A percentile compares a stretch with the other conserved stretches of the same genome.
Evolutionary conservation across 345 rosid genomes (phyloP).

Genomic region (Gossypium thurberi): DNA sequence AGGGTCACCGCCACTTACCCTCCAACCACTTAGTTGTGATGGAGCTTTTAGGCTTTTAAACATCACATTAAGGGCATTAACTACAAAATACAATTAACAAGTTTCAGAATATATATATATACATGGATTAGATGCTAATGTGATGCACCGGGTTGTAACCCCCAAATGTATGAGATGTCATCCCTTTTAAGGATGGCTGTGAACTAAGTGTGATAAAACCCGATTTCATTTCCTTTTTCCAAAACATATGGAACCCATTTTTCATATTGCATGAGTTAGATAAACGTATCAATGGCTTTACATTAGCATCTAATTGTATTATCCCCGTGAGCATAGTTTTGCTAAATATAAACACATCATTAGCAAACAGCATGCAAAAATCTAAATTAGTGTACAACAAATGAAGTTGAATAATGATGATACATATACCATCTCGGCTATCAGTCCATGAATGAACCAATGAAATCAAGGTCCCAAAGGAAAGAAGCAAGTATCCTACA

Average conservation of each 20-base stretch:
- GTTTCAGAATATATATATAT: slow-evolving; percentile 13
- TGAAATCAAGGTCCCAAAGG: slow-evolving; percentile 27
- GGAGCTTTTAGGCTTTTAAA: slow-evolving; percentile 78
- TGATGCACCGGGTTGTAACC: not conserved
- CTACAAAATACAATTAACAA: slow-evolving; percentile 34
- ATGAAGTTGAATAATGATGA: not conserved
- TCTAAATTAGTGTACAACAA: not conserved
- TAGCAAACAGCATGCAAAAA: not conserved
- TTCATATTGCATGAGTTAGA: not conserved
- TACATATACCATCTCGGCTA: slow-evolving; percentile 45
- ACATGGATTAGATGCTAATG: not conserved
- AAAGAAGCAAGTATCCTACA: slow-evolving; percentile 24
- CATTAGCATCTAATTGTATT: not conserved
- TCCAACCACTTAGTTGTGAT: slow-evolving; percentile 64
- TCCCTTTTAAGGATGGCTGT: no score
- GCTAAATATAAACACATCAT: not conserved
- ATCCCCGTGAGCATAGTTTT: not conserved
- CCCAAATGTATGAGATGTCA: no score
- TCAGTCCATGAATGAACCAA: slow-evolving; percentile 47
- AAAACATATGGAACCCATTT: not conserved
- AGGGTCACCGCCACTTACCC: slow-evolving; percentile 76
- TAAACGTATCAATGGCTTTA: not conserved
- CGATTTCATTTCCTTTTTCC: no score
- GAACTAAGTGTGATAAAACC: no score
- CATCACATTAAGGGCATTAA: slow-evolving; percentile 77